Conservation (phyloP, 176 grass and related monocot species). For the Musa acuminata region DNA sequence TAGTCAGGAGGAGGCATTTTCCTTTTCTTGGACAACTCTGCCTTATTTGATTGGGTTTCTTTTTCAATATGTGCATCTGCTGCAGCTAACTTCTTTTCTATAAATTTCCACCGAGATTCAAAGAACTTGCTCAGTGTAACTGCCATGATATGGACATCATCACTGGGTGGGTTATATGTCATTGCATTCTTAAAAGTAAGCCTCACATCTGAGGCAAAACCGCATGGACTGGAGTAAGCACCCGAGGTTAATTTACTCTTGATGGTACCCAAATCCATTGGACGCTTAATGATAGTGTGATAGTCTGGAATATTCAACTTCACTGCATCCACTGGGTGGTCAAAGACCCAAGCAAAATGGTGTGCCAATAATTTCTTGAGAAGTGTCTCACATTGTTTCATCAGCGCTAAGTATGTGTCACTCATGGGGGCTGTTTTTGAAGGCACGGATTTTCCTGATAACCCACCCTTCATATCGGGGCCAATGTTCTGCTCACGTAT, state of each 20-base stretch:
- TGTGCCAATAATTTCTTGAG: constrained; percentile 89
- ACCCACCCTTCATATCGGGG: constrained; percentile 32
- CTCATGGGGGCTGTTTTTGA: constrained; percentile 20
- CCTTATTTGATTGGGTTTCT: not conserved
- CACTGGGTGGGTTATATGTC: constrained; percentile 71
- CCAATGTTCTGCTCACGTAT: constrained; percentile 20
- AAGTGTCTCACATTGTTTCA: constrained; percentile 69
- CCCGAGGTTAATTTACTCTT: constrained; percentile 50
- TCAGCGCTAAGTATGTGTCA: constrained; percentile 20
- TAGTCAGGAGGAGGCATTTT: constrained; percentile 33
- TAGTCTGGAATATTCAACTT: constrained; percentile 95
- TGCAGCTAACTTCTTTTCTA: constrained; percentile 70
- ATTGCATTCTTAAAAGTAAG: constrained; percentile 83
- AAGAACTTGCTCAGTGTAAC: constrained; percentile 69
- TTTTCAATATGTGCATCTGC: constrained; percentile 5
- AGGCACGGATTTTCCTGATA: constrained; percentile 38
- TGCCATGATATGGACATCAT: constrained; percentile 79
- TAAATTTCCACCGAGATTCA: constrained; percentile 66
- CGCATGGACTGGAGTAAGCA: constrained; percentile 47
- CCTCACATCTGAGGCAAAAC: constrained; percentile 81
- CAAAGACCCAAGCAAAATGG: constrained; percentile 65
- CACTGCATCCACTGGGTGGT: constrained; percentile 57
- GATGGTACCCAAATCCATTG: constrained; percentile 85
- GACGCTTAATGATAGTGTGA: constrained; percentile 64
- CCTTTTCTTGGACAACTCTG: constrained; percentile 44